Percentiles rank a stretch among this genome's conserved stretches.
These are phyloP conservation scores for Trichoderma pleuroti DNA, from an alignment of 2,329 filamentous ascomycete species.

Conservation along the genomic window DNA sequence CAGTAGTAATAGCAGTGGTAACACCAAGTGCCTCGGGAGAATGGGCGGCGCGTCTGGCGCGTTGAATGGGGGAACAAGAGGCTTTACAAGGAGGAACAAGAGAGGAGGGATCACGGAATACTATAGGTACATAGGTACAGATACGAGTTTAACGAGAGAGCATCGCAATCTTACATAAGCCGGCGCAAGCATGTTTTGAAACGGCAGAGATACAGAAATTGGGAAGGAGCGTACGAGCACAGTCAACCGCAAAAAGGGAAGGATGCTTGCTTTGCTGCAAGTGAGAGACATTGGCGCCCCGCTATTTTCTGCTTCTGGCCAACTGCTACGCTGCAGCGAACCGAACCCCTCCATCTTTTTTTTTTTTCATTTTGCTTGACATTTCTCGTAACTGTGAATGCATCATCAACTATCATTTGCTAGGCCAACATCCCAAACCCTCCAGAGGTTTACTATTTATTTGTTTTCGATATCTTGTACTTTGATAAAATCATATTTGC, in stretches of 20 bases:
- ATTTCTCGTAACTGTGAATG: background rate
- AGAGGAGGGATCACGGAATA: background rate
- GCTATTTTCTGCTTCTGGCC: conserved; percentile 1
- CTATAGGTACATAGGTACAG: no score
- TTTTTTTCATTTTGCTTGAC: background rate
- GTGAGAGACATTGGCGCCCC: background rate
- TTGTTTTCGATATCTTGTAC: background rate
- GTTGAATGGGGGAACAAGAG: background rate
- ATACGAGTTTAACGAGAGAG: background rate
- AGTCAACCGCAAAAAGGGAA: background rate
- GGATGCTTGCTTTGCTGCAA: background rate
- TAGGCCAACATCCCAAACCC: background rate
- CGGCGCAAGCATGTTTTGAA: background rate
- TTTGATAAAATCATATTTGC: background rate
- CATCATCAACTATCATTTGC: background rate
- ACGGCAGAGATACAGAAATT: background rate
- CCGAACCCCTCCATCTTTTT: conserved; percentile 11
- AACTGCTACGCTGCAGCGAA: background rate
- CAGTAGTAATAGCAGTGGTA: no score
- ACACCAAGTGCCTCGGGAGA: background rate
- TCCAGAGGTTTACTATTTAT: background rate
- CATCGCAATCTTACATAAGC: background rate
- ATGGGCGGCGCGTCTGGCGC: background rate
- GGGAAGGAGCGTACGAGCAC: background rate
- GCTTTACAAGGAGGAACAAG: background rate